These are phyloP conservation scores for Piromyces finnis DNA, from an alignment of 192 early-diverging fungal genomes.

Conservation along the genomic window DNA sequence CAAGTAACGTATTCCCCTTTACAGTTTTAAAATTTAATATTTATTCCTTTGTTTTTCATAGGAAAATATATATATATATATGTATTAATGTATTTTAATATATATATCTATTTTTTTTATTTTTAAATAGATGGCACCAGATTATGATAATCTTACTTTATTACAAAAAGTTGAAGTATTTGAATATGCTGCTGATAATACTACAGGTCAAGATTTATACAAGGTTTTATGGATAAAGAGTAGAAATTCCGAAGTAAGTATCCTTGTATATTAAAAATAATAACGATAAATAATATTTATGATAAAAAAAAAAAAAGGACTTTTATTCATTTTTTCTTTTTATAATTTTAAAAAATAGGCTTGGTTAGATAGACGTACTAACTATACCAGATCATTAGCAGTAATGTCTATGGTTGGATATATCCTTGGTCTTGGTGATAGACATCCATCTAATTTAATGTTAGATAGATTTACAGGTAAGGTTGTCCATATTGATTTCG, in stretches of 20 bases:
- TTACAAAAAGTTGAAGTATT: slow-evolving; percentile 92
- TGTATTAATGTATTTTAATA: too few relatives aligned
- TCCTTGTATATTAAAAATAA: too few relatives aligned
- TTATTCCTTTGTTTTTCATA: slow-evolving; percentile 1
- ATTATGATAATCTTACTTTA: slow-evolving; percentile 71
- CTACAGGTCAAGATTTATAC: slow-evolving; percentile 80
- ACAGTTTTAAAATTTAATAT: neutral
- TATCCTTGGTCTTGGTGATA: slow-evolving; percentile 88
- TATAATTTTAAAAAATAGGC: slow-evolving; percentile 10
- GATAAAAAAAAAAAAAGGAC: too few relatives aligned
- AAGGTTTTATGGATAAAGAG: slow-evolving; percentile 87
- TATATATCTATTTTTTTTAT: neutral
- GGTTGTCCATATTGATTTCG: slow-evolving; percentile 94
- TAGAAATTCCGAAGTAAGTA: slow-evolving; percentile 71
- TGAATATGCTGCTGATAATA: slow-evolving; percentile 75
- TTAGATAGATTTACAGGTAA: slow-evolving; percentile 72
- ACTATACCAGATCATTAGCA: slow-evolving; percentile 84
- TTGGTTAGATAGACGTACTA: slow-evolving; percentile 87
- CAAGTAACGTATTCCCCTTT: slow-evolving; percentile 27
- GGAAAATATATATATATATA: too few relatives aligned
- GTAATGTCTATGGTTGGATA: slow-evolving; percentile 99
- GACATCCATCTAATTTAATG: slow-evolving; percentile 94
- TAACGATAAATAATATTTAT: too few relatives aligned
- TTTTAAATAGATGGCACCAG: slow-evolving; percentile 56
- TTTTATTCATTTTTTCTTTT: neutral